phyloP scores from a whole-genome alignment of 1,284 basidiomycete species.

The Heterobasidion irregulare region DNA sequence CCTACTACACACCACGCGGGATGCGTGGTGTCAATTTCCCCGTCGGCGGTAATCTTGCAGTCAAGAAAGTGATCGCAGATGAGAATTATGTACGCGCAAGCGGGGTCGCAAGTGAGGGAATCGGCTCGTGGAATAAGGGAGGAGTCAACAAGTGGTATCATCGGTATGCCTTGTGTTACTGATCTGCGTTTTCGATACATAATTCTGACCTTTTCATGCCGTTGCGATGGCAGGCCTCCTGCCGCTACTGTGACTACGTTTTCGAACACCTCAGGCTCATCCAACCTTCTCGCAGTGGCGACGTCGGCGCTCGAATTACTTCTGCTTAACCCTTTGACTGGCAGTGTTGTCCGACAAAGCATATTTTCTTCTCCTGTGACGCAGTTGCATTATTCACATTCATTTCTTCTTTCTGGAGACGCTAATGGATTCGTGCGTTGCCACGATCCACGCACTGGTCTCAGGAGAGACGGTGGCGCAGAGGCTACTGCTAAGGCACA shows the following conservation, averaged over 20 bases:
- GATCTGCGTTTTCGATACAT: not conserved
- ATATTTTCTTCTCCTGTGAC: conserved; percentile 49
- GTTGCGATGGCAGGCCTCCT: conserved; percentile 22
- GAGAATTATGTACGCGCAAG: conserved; percentile 69
- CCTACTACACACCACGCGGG: conserved; percentile 64
- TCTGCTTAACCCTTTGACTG: conserved; percentile 69
- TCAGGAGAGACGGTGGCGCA: conserved; percentile 32
- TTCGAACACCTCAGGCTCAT: conserved; percentile 44
- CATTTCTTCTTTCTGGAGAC: conserved; percentile 66
- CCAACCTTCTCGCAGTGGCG: conserved; percentile 50
- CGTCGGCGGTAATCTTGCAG: conserved; percentile 52
- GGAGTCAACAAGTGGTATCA: conserved; percentile 78
- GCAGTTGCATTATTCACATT: conserved; percentile 59
- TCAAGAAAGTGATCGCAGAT: conserved; percentile 67
- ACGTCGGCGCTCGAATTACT: conserved; percentile 58
- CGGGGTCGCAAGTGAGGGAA: conserved; percentile 45
- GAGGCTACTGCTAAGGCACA: conserved; percentile 68
- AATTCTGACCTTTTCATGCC: not conserved
- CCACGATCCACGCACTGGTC: conserved; percentile 74
- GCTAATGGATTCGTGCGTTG: conserved; percentile 79
- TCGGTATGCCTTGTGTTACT: conserved; percentile 37
- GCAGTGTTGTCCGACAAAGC: conserved; percentile 55
- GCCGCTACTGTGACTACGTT: conserved; percentile 46
- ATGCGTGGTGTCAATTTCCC: conserved; percentile 74
- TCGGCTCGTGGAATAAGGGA: conserved; percentile 74